Percentiles rank a stretch among this genome's conserved stretches.
Evolutionary conservation across 257 asterid species (phyloP).

Genomic region (Striga asiatica): DNA sequence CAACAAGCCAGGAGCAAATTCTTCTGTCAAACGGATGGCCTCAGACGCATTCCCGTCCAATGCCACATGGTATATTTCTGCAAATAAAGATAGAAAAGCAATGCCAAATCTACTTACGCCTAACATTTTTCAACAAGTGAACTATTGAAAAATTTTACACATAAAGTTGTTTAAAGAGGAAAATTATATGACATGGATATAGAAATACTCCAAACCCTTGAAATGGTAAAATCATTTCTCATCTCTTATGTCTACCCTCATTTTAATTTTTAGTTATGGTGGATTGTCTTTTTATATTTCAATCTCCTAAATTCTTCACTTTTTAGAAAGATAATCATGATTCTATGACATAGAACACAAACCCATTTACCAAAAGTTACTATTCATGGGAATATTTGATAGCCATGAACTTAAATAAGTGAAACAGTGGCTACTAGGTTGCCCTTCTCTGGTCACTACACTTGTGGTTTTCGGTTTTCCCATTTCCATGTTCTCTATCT

Average conservation of each 20-base stretch:
- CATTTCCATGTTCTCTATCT: background rate
- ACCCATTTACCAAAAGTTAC: background rate
- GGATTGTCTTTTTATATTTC: background rate
- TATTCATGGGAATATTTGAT: background rate
- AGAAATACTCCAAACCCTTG: background rate
- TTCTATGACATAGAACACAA: background rate
- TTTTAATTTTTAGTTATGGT: background rate
- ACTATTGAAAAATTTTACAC: background rate
- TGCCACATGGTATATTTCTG: conserved; percentile 61
- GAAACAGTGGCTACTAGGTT: background rate
- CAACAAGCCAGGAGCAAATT: conserved; percentile 58
- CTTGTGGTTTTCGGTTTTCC: background rate
- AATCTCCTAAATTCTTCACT: background rate
- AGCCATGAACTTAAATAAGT: background rate
- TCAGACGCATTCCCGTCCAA: conserved; percentile 52
- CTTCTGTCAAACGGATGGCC: conserved; percentile 80
- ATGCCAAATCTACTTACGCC: conserved; percentile 3
- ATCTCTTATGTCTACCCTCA: background rate
- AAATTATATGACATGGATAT: background rate
- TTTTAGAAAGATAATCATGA: background rate
- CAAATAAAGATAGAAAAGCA: conserved; percentile 17
- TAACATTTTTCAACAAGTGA: conserved; percentile 4
- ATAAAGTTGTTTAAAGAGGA: background rate
- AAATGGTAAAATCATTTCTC: background rate
- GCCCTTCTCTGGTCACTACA: conserved; percentile 1